Evolutionary conservation across 805 yeast species (phyloP).

Genomic region (Sugiyamaella americana): DNA sequence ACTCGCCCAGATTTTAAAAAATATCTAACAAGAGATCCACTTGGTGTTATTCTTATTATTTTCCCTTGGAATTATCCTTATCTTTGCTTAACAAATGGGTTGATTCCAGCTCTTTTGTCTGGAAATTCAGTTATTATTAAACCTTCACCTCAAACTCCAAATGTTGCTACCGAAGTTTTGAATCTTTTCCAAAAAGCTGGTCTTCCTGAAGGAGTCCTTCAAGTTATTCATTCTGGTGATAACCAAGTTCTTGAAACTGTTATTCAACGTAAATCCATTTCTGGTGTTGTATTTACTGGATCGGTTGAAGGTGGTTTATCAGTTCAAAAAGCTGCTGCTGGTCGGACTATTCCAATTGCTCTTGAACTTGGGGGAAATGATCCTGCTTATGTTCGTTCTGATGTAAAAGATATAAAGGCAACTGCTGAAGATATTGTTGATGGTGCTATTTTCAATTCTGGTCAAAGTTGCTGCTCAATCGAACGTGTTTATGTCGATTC

Average conservation of each 20-base stretch:
- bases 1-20: slow-evolving; percentile 26
- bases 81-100: slow-evolving; percentile 80
- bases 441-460: slow-evolving; percentile 83
- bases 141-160: slow-evolving; percentile 84
- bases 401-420: slow-evolving; percentile 50
- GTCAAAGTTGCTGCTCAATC: slow-evolving; percentile 92
- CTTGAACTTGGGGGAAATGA: slow-evolving; percentile 89
- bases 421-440: slow-evolving; percentile 62
- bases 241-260: slow-evolving; percentile 67
- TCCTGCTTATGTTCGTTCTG: slow-evolving; percentile 75
- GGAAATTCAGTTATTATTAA: slow-evolving; percentile 82
- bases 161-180: slow-evolving; percentile 68
- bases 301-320: slow-evolving; percentile 74
- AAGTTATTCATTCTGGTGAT: slow-evolving; percentile 67
- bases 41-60: slow-evolving; percentile 84
- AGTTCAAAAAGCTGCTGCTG: slow-evolving; percentile 58
- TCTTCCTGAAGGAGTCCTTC: slow-evolving; percentile 75
- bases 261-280: slow-evolving; percentile 57
- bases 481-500: slow-evolving; percentile 81
- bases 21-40: slow-evolving; percentile 57
- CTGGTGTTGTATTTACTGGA: slow-evolving; percentile 84
- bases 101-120: slow-evolving; percentile 80
- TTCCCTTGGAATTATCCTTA: slow-evolving; percentile 94
- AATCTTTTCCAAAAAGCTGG: slow-evolving; percentile 67
- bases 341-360: slow-evolving; percentile 73